Conservation (phyloP, 169 alveolate genomes). For the Eimeria acervulina region DNA sequence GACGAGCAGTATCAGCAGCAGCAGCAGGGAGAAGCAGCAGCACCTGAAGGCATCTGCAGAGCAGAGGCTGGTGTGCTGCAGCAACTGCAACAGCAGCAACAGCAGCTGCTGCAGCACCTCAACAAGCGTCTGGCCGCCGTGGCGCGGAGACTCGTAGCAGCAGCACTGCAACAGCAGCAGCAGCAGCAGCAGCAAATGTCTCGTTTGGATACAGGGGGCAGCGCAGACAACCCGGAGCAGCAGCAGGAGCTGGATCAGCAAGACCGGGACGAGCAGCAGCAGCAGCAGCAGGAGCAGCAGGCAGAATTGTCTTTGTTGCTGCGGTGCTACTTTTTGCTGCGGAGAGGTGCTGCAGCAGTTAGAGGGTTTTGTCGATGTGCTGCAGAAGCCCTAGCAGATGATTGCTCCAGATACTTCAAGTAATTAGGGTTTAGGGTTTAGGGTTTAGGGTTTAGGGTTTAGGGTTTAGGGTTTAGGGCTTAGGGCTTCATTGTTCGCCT, state of each 20-base stretch:
- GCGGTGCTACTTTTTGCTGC: conserved; percentile 23
- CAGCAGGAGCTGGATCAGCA: neutral
- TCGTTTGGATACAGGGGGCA: neutral
- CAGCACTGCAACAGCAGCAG: conserved; percentile 21
- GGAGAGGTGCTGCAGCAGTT: conserved; percentile 29
- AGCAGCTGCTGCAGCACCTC: conserved; percentile 28
- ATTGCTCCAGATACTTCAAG: neutral
- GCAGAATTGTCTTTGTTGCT: neutral
- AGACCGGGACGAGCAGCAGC: neutral
- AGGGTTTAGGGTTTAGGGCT: no score
- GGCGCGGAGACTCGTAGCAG: neutral
- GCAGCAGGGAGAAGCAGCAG: neutral
- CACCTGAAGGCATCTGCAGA: neutral
- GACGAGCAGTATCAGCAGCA: conserved; percentile 9
- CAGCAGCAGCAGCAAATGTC: no score
- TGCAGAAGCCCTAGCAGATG: conserved; percentile 16
- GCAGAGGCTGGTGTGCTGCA: conserved; percentile 31
- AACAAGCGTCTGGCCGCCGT: conserved; percentile 1
- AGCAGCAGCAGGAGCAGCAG: neutral
- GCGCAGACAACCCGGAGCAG: conserved; percentile 4
- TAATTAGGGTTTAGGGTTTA: no score
- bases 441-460: no score
- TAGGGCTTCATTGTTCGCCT: no score
- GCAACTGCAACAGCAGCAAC: conserved; percentile 39
- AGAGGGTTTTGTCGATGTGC: neutral